Evolutionary conservation across 345 rosid genomes (phyloP).

Genomic region (Salix udensis): DNA sequence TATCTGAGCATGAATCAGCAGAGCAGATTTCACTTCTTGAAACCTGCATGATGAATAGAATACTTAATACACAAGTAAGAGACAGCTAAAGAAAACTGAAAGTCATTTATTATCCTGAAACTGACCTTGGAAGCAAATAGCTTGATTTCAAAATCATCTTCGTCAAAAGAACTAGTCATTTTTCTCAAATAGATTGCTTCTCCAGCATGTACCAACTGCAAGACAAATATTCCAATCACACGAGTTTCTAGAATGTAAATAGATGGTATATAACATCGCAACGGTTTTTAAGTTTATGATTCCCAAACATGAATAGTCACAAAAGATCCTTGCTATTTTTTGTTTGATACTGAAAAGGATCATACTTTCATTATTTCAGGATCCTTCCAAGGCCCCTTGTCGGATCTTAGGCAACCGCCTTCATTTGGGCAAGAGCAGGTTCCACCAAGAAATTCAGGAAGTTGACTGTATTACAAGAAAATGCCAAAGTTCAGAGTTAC

Average conservation of each 20-base stretch:
- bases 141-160: slow-evolving; percentile 51
- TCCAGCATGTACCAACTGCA: slow-evolving; percentile 63
- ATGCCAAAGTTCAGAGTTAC: slow-evolving; percentile 9
- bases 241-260: slow-evolving; percentile 15
- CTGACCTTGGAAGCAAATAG: slow-evolving; percentile 53
- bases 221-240: slow-evolving; percentile 14
- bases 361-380: slow-evolving; percentile 80
- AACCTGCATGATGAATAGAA: slow-evolving; percentile 24
- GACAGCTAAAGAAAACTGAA: slow-evolving; percentile 16
- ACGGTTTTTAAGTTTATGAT: background rate
- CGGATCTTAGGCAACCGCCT: slow-evolving; percentile 79
- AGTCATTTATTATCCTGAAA: slow-evolving; percentile 4
- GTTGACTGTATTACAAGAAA: slow-evolving; percentile 56
- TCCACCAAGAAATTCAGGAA: slow-evolving; percentile 97
- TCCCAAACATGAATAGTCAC: slow-evolving; percentile 2
- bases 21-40: slow-evolving; percentile 34
- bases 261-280: background rate
- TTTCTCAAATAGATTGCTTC: slow-evolving; percentile 53
- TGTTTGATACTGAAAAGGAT: slow-evolving; percentile 6
- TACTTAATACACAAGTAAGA: slow-evolving; percentile 2
- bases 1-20: slow-evolving; percentile 26
- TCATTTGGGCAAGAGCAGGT: slow-evolving; percentile 66
- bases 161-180: slow-evolving; percentile 43
- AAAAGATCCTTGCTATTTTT: background rate
- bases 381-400: slow-evolving; percentile 94